A percentile compares a stretch with the other conserved stretches of the same genome.
Conservation (phyloP, 2,329 filamentous ascomycete genomes). For the Aureobasidium sp. region DNA sequence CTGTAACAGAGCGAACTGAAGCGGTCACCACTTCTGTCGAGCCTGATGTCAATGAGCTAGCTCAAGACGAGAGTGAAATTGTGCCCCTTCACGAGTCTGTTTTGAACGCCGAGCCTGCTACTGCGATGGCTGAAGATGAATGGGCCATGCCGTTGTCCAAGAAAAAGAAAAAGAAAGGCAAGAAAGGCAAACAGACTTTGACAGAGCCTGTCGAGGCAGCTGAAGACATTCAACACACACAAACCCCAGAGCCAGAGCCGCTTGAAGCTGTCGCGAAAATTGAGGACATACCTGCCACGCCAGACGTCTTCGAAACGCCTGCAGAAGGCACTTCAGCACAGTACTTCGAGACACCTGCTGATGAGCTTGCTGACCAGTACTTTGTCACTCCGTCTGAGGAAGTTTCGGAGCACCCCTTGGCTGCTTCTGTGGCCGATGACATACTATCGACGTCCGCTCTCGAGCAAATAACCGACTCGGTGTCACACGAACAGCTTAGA, state of each 20-base stretch:
- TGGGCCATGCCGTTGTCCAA: constrained; percentile 14
- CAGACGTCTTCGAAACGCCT: constrained; percentile 7
- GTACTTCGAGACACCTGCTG: background rate
- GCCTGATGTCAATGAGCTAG: background rate
- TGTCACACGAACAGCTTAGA: background rate
- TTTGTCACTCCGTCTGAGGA: background rate
- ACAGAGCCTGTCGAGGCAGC: background rate
- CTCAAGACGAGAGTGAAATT: too few species aligned
- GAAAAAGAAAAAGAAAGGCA: constrained; percentile 23
- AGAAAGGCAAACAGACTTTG: constrained; percentile 19
- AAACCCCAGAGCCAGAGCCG: background rate
- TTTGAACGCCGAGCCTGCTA: background rate
- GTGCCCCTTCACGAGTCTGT: background rate
- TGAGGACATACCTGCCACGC: background rate
- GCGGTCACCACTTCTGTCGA: background rate
- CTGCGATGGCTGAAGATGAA: background rate
- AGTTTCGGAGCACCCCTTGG: background rate
- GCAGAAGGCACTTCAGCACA: background rate
- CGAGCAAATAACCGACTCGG: background rate
- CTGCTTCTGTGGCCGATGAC: background rate
- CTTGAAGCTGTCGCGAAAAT: background rate
- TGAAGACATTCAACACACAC: background rate
- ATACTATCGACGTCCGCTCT: background rate
- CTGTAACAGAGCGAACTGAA: background rate
- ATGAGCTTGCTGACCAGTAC: background rate